A percentile compares a stretch with the other conserved stretches of the same genome.
phyloP scores from a whole-genome alignment of 805 yeast genomes.

The Torulaspora gathmanii region DNA sequence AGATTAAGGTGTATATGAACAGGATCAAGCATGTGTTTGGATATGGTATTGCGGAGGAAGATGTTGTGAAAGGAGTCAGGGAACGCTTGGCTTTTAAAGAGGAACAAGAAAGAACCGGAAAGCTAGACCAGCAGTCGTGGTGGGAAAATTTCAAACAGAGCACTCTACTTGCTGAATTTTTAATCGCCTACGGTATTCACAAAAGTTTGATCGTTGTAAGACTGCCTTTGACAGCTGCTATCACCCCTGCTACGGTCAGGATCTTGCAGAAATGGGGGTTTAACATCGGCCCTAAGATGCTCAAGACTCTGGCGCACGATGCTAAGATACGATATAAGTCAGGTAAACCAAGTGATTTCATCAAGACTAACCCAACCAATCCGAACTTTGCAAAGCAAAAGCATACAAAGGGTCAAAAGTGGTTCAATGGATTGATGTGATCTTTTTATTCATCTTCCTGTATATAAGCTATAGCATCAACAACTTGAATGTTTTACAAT shows the following conservation, averaged over 20 bases:
- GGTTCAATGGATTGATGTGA: constrained; percentile 35
- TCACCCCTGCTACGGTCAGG: constrained; percentile 75
- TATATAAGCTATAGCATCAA: constrained; percentile 1
- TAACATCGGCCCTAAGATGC: constrained; percentile 44
- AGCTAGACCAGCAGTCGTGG: constrained; percentile 16
- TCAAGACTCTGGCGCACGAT: constrained; percentile 40
- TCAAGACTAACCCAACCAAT: constrained; percentile 42
- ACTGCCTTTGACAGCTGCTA: constrained; percentile 85
- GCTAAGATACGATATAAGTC: constrained; percentile 34
- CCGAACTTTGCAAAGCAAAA: constrained; percentile 41
- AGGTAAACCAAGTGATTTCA: constrained; percentile 35
- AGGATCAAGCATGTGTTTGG: constrained; percentile 60
- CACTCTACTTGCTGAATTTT: constrained; percentile 73
- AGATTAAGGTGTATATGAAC: constrained; percentile 63
- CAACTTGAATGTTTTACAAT: neutral
- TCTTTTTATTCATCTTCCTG: neutral
- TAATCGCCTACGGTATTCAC: constrained; percentile 89
- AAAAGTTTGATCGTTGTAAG: constrained; percentile 80
- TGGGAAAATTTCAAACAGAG: constrained; percentile 32
- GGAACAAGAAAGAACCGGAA: constrained; percentile 17
- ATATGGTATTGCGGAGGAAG: constrained; percentile 46
- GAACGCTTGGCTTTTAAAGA: constrained; percentile 27
- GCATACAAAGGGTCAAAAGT: constrained; percentile 29
- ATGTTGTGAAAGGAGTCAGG: constrained; percentile 37
- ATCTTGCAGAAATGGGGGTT: constrained; percentile 72